phyloP scores from a whole-genome alignment of 1,284 basidiomycete genomes.

The Malassezia caprae region DNA sequence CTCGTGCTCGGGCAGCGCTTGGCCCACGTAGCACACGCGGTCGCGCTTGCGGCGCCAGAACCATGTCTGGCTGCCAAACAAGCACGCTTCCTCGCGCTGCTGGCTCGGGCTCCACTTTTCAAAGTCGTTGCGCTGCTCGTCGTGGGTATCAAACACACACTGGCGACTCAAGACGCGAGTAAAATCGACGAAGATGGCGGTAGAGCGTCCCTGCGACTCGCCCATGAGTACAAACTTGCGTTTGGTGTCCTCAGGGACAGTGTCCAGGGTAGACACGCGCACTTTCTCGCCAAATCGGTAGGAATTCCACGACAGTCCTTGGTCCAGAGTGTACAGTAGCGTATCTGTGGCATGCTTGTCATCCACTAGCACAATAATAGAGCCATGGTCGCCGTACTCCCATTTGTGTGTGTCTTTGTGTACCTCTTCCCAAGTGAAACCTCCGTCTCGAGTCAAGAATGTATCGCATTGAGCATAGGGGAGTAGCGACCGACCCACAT shows the following conservation, averaged over 20 bases:
- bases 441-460: constrained; percentile 89
- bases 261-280: constrained; percentile 68
- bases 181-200: constrained; percentile 83
- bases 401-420: constrained; percentile 95
- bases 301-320: constrained; percentile 76
- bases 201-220: constrained; percentile 53
- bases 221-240: constrained; percentile 82
- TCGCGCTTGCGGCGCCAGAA: constrained; percentile 41
- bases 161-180: constrained; percentile 54
- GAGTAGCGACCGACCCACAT: constrained; percentile 73
- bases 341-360: constrained; percentile 87
- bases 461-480: constrained; percentile 82
- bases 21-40: constrained; percentile 42
- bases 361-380: constrained; percentile 81
- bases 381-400: constrained; percentile 96
- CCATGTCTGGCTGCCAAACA: constrained; percentile 42
- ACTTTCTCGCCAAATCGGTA: constrained; percentile 75
- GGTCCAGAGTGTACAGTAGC: constrained; percentile 76
- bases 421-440: constrained; percentile 96
- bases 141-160: constrained; percentile 30
- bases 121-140: constrained; percentile 38
- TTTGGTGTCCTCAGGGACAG: constrained; percentile 80
- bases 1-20: constrained; percentile 31
- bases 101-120: constrained; percentile 46
- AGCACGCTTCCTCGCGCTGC: constrained; percentile 36